phyloP scores from a whole-genome alignment of 1,284 basidiomycete genomes.

The Ustilago nuda region DNA sequence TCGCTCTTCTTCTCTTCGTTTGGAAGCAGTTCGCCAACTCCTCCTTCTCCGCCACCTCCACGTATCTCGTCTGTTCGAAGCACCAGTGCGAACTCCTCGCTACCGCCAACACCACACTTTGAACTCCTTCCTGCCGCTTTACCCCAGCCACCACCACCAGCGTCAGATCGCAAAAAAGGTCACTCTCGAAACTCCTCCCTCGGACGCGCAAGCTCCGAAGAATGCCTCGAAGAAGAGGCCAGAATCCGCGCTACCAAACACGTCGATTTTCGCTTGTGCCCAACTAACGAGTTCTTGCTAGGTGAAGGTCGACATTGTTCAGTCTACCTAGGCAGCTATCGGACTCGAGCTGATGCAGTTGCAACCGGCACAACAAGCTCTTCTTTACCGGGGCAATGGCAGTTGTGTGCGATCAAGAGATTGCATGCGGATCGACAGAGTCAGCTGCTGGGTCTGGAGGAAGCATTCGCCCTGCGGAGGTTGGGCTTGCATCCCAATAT shows the following conservation, averaged over 20 bases:
- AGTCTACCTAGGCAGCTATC: slow-evolving; percentile 64
- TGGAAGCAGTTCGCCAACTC: slow-evolving; percentile 19
- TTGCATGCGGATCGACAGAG: slow-evolving; percentile 64
- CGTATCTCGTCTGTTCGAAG: slow-evolving; percentile 2
- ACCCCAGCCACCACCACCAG: background rate
- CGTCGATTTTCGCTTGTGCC: slow-evolving; percentile 61
- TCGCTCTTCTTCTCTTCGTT: slow-evolving; percentile 44
- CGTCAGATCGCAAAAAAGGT: slow-evolving; percentile 16
- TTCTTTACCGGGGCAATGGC: slow-evolving; percentile 34
- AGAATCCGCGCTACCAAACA: slow-evolving; percentile 57
- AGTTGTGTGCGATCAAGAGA: slow-evolving; percentile 67
- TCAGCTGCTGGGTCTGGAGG: slow-evolving; percentile 65
- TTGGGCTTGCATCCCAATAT: slow-evolving; percentile 64
- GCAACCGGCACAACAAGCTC: background rate
- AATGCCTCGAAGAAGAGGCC: slow-evolving; percentile 55
- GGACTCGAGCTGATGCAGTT: slow-evolving; percentile 8
- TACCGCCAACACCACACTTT: background rate
- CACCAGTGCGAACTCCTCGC: background rate
- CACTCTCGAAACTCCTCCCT: slow-evolving; percentile 55
- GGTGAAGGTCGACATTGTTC: slow-evolving; percentile 66
- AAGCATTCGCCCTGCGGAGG: slow-evolving; percentile 65
- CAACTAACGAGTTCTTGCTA: slow-evolving; percentile 56
- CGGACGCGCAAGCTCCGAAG: slow-evolving; percentile 59
- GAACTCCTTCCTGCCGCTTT: background rate
- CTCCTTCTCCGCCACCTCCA: slow-evolving; percentile 29